Evolutionary conservation across 345 rosid genomes (phyloP), one percentile per base, ranked within the genome.

Genomic region (Rhodomyrtus tomentosa): DNA sequence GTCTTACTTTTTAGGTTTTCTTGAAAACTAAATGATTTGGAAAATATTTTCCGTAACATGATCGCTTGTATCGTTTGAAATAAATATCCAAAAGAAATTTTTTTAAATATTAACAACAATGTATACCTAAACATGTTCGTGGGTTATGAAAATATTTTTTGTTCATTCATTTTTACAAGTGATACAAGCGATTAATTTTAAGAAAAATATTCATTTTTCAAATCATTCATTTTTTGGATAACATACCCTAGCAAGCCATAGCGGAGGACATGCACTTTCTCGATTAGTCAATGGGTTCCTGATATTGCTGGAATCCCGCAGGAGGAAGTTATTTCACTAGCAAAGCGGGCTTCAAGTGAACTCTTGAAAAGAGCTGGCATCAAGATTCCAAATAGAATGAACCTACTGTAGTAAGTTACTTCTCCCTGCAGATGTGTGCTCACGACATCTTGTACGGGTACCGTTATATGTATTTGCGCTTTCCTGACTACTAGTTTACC

Each of bases 311-410:
- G 59, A 32, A 20, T 50, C 25, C 72, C 55, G 5, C 86, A 81
- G 86, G 84, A 85, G 14, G 84, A 81, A 85, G 81, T 85, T 55
- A 80, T 92, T 82, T 89, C 90, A 49, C 56, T 55, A 20, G 95
- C 95, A 21, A 92, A 89, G 85, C 87, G 85, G 76, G 92, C 94
- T 32, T 88, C 96, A 5, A 40, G 83, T 6, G 54, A 90, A 81
- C 92, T 92, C 58, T 25, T 93, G 90, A 87, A 40, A 53, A 91
- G 93, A 72, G 93, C 94, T 2, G 91, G 92, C 68, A 91, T 93
- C 87, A 83, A 27, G 68, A 84, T 88, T 50, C 91, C 93, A 18
- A 83, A 52, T 84, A 88, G 92, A 85, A 92, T 93, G 96, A 92
- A 90, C 80, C 49, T 91, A 83, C 83, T 92, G 29, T 88, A 81